Evolutionary conservation across 805 yeast genomes (phyloP).

Genomic region (Metschnikowia reukaufii): DNA sequence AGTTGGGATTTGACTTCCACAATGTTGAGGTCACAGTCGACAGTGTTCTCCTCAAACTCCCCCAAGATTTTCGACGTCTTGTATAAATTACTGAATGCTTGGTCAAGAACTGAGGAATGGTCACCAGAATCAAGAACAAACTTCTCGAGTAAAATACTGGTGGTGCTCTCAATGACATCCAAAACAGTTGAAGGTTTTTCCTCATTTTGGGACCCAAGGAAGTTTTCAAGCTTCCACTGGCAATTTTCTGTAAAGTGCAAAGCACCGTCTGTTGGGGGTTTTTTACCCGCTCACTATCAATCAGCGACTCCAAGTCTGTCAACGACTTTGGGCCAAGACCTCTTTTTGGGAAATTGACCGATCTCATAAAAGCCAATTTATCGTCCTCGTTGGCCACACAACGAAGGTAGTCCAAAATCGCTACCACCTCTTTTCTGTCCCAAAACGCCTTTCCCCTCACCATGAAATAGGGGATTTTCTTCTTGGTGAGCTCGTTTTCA

Average conservation of each 20-base stretch:
- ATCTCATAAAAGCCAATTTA: slow-evolving; percentile 55
- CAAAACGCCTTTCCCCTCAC: slow-evolving; percentile 78
- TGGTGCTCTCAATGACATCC: slow-evolving; percentile 25
- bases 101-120: background rate
- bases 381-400: slow-evolving; percentile 61
- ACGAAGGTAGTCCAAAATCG: slow-evolving; percentile 63
- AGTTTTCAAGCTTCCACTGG: slow-evolving; percentile 4
- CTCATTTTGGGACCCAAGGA: slow-evolving; percentile 16
- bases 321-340: slow-evolving; percentile 65
- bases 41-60: slow-evolving; percentile 26
- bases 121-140: slow-evolving; percentile 2
- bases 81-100: slow-evolving; percentile 28
- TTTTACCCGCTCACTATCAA: slow-evolving; percentile 22
- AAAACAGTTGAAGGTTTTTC: slow-evolving; percentile 24
- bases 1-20: slow-evolving; percentile 41
- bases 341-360: slow-evolving; percentile 59
- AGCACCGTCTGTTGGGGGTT: slow-evolving; percentile 7
- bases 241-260: slow-evolving; percentile 13
- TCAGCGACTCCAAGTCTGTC: slow-evolving; percentile 22
- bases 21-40: slow-evolving; percentile 36
- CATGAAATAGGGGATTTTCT: slow-evolving; percentile 62
- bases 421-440: slow-evolving; percentile 68
- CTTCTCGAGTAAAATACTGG: slow-evolving; percentile 9
- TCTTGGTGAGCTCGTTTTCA: slow-evolving; percentile 59
- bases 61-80: slow-evolving; percentile 28